phyloP scores from a whole-genome alignment of 192 early-diverging fungal species.

The Entomortierella lignicola region DNA sequence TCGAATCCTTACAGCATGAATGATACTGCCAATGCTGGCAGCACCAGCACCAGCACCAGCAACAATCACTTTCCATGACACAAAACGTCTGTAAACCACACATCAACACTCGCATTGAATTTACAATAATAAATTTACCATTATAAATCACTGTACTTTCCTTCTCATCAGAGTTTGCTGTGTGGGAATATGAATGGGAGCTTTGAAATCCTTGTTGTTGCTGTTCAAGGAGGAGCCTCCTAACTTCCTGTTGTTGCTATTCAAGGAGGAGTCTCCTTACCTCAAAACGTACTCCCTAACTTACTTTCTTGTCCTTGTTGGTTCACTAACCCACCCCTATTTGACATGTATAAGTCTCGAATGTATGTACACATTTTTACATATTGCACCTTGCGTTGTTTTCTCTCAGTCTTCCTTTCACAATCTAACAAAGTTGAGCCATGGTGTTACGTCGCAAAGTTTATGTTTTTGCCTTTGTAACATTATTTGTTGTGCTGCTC shows the following conservation, averaged over 20 bases:
- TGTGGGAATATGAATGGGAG: too few species aligned
- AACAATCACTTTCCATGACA: slow-evolving; percentile 13
- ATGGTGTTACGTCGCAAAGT: slow-evolving; percentile 2
- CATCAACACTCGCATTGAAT: neutral
- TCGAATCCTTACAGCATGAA: slow-evolving; percentile 22
- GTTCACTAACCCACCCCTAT: too few species aligned
- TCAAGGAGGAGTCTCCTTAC: neutral
- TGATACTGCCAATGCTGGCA: slow-evolving; percentile 9
- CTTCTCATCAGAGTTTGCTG: too few species aligned
- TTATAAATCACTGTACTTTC: too few species aligned
- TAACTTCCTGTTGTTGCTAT: neutral
- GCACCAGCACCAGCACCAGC: neutral
- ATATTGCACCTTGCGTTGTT: too few species aligned
- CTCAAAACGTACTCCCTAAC: neutral
- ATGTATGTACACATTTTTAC: too few species aligned
- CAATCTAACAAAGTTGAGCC: neutral
- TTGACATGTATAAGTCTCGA: too few species aligned
- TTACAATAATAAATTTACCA: slow-evolving; percentile 3
- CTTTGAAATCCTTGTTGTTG: too few species aligned
- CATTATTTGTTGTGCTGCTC: neutral
- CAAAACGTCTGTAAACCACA: neutral
- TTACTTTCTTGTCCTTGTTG: neutral
- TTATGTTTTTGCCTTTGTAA: neutral
- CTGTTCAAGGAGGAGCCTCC: too few species aligned
- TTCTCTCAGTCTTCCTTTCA: neutral